Evolutionary conservation across 768 basidiomycete genomes (phyloP), one percentile per base, ranked within the genome.

Genomic region (Rossbeevera mucosa): DNA sequence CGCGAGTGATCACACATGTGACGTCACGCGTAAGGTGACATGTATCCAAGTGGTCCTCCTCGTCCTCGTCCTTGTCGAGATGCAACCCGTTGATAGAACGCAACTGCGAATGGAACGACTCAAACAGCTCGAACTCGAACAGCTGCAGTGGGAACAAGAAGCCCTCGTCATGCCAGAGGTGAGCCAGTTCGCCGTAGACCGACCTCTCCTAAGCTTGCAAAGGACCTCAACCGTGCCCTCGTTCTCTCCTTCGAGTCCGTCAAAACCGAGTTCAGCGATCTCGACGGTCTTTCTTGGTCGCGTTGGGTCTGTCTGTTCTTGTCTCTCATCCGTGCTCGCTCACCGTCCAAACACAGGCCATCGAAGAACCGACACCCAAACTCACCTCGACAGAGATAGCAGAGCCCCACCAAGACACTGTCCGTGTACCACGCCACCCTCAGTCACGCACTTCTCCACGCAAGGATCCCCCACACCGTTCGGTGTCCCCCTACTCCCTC

Each of bases 151-250:
- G 64, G 81, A 83, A 20, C 72, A 73, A 13, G 79, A 82, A 36
- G 81, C 79, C 0, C 69, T 83, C 40, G 75, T 76, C 59, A 74
- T 83, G 72, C 81, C 80, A 31, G 80, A 82, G 71, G 81, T 82
- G 31, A 5, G 44, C 1, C 24, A 16, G 1, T 25, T 14, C 6
- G 14, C 5, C 16, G 24, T 7, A 11, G 28, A 28, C 28, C 22
- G 22, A 14, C n/a, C 41, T 5, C 41, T 5, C 13, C 13, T 25
- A 2, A 42, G 55, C 38, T 16, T 5, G 30, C 0, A 51, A 46
- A 73, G 72, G 67, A 63, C 30, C 64, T 65, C 50, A 51, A 70
- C 49, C 65, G 67, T 7, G 58, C 64, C 4, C 56, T 74, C 24
- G 18, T 63, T 20, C 59, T 64, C 47, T 76, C 81, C 1, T 84